These are phyloP conservation scores for Chaetomium sp. DNA, from an alignment of 2,329 filamentous ascomycete genomes.

Conservation along the genomic window DNA sequence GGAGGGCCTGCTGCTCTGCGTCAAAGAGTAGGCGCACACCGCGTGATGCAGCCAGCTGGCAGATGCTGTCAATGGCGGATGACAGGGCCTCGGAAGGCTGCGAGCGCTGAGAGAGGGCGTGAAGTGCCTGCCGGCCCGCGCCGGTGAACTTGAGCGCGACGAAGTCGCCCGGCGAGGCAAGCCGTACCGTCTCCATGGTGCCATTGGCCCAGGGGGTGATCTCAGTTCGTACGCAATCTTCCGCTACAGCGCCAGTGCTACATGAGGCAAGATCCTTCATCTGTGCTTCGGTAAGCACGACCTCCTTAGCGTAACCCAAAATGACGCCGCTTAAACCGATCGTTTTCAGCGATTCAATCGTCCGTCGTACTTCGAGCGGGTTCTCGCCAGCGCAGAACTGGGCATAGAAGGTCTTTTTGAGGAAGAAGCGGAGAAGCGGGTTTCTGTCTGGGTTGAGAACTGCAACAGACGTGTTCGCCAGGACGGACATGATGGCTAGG, in stretches of 20 bases:
- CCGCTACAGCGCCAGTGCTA: constrained; percentile 51
- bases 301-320: constrained; percentile 79
- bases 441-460: constrained; percentile 77
- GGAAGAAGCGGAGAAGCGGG: constrained; percentile 65
- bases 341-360: constrained; percentile 65
- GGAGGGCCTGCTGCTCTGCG: constrained; percentile 79
- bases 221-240: constrained; percentile 57
- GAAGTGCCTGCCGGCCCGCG: constrained; percentile 72
- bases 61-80: constrained; percentile 72
- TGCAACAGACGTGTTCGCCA: constrained; percentile 69
- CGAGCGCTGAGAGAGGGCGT: constrained; percentile 63
- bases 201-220: constrained; percentile 72
- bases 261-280: constrained; percentile 47
- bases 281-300: constrained; percentile 66
- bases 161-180: constrained; percentile 71
- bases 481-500: constrained; percentile 64
- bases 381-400: constrained; percentile 90
- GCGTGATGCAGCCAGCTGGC: constrained; percentile 67
- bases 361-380: constrained; percentile 65
- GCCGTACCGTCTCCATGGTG: constrained; percentile 70
- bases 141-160: constrained; percentile 76
- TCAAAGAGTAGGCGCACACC: constrained; percentile 79
- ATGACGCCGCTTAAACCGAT: constrained; percentile 85
- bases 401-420: constrained; percentile 84
- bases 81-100: constrained; percentile 66